Base-by-base conservation (phyloP, 2,329 filamentous ascomycete species). In the Byssothecium circinans region DNA sequence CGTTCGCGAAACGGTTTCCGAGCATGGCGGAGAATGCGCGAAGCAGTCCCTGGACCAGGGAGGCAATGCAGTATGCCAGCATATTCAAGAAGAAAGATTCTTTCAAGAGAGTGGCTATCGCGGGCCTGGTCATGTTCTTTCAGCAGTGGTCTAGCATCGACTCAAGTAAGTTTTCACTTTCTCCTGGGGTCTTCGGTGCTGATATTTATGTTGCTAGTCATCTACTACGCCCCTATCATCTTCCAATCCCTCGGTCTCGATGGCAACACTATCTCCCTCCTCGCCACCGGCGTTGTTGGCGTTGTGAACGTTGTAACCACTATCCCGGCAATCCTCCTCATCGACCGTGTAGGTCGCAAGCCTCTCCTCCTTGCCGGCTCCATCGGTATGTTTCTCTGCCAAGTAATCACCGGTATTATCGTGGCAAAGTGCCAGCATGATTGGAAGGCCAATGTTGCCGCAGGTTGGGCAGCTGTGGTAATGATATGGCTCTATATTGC, bases 211-310 rank as follows among this genome's bases (percentile, higher is more conserved):
- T n/a, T n/a, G n/a, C n/a, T n/a, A 25, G 67, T 75, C 7, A 76
- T 78, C 12, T 78, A 80, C 50, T 85, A 86, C 45, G 82, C 83
- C 0, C 81, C 81, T 0, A 66, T 79, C 0, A 72, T 86, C 0
- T 86, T 86, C 55, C 63, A 75, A 15, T 78, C 82, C 49, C 81
- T 82, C 1, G 82, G 82, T 0, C 68, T 85, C 7, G 72, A 74
- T 3, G 78, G 77, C 0, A 67, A 72, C 1, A 77, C 75, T 2
- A 74, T 80, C 1, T 78, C 78, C 0, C 83, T 86, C 56, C 72
- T 86, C 2, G 83, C 83, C 0, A 85, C 82, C 0, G 82, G 82
- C 0, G 71, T 86, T 8, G 83, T 81, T 0, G 81, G 77, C 0
- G 74, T 85, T 1, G 64, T 83, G 2, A 84, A 85, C 62, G 72